Percentiles rank a stretch among this genome's conserved stretches.
These are phyloP conservation scores for Trypanosoma avium DNA, from an alignment of 208 protist species.

Conservation along the genomic window DNA sequence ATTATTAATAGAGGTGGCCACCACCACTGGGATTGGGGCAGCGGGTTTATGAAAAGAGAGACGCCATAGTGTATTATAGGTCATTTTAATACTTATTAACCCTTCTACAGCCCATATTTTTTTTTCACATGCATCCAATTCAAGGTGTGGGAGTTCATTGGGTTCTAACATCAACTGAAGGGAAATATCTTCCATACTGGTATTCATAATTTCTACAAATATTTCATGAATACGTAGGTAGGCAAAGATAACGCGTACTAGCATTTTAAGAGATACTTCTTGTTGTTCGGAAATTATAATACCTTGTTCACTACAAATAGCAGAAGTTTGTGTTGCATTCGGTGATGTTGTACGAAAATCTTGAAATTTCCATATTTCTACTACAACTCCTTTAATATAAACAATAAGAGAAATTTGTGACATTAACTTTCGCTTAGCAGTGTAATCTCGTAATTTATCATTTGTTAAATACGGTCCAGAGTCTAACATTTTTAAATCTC, in stretches of 20 bases:
- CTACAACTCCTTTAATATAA: conserved; percentile 19
- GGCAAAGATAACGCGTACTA: conserved; percentile 32
- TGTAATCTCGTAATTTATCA: conserved; percentile 10
- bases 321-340: not conserved
- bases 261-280: conserved; percentile 13
- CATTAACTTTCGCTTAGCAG: not conserved
- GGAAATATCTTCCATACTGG: not conserved
- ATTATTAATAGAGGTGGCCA: too few relatives aligned
- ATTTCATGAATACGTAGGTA: conserved; percentile 33
- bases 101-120: conserved; percentile 27
- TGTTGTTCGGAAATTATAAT: conserved; percentile 10
- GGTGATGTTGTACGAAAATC: conserved; percentile 8
- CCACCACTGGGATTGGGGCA: too few relatives aligned
- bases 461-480: conserved; percentile 10
- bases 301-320: not conserved
- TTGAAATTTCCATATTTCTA: conserved; percentile 27
- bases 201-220: conserved; percentile 20
- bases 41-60: not conserved
- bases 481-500: conserved; percentile 24
- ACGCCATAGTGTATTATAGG: conserved; percentile 24
- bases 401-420: conserved; percentile 16
- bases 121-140: conserved; percentile 13
- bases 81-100: conserved; percentile 16
- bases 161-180: conserved; percentile 6
- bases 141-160: conserved; percentile 20